Conservation (phyloP, 2,329 filamentous ascomycete genomes). For the Cercospora sesami region DNA sequence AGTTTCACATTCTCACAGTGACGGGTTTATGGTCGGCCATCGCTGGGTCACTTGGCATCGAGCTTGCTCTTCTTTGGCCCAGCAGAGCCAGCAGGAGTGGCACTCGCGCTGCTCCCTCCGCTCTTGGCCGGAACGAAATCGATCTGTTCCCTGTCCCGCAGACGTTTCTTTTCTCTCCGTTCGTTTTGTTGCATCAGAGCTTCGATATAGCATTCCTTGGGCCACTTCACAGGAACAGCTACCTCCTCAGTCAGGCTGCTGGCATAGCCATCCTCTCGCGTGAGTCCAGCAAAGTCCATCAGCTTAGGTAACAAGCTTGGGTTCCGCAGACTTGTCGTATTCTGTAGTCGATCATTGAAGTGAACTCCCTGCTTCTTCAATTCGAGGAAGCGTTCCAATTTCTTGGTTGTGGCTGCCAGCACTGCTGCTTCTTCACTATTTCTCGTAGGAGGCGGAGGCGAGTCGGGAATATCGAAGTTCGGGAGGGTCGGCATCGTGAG, state of each 20-base stretch:
- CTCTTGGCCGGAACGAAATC: conserved; percentile 36
- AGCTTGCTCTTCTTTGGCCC: conserved; percentile 21
- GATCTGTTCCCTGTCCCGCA: conserved; percentile 34
- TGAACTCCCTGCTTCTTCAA: conserved; percentile 76
- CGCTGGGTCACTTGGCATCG: conserved; percentile 12
- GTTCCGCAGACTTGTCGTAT: conserved; percentile 67
- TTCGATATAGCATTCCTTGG: conserved; percentile 47
- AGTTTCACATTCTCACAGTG: not conserved
- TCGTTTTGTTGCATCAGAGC: conserved; percentile 37
- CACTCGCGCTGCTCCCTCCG: conserved; percentile 12
- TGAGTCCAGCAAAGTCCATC: conserved; percentile 65
- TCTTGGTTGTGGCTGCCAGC: conserved; percentile 55
- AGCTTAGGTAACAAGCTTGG: conserved; percentile 72
- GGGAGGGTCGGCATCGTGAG: conserved; percentile 72
- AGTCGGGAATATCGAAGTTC: conserved; percentile 72
- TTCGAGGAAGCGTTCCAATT: conserved; percentile 71
- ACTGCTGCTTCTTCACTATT: conserved; percentile 34
- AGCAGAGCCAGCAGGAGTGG: conserved; percentile 6
- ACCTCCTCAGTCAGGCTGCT: conserved; percentile 53
- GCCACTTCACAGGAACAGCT: conserved; percentile 44
- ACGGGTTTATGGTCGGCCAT: not conserved
- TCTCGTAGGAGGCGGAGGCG: conserved; percentile 58
- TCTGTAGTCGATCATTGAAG: conserved; percentile 73
- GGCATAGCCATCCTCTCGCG: conserved; percentile 61
- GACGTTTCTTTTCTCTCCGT: conserved; percentile 43